A percentile compares a stretch with the other conserved stretches of the same genome.
These are phyloP conservation scores for Sphenostylis stenocarpa DNA, from an alignment of 306 rosid species.

Conservation along the genomic window DNA sequence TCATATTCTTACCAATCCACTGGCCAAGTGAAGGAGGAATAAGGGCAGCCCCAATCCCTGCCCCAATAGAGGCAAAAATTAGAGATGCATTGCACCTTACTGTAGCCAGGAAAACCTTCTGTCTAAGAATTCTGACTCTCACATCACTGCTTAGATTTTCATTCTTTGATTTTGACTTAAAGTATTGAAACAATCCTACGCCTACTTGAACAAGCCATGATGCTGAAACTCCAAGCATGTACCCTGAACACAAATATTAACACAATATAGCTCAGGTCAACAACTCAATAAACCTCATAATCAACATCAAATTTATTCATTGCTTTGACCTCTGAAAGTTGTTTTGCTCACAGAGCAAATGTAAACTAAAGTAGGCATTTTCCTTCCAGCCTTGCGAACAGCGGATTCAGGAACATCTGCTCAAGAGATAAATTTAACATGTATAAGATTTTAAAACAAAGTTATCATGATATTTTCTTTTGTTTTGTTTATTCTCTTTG, in stretches of 20 bases:
- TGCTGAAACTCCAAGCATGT: constrained; percentile 72
- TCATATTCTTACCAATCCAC: constrained; percentile 69
- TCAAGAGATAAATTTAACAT: constrained; percentile 12
- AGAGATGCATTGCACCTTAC: constrained; percentile 66
- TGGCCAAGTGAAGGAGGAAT: constrained; percentile 71
- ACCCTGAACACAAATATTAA: constrained; percentile 45
- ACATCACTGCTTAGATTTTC: constrained; percentile 40
- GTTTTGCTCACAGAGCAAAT: constrained; percentile 62
- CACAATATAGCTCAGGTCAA: constrained; percentile 10
- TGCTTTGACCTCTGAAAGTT: constrained; percentile 69
- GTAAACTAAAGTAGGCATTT: constrained; percentile 58
- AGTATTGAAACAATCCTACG: constrained; percentile 53
- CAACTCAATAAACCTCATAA: constrained; percentile 8
- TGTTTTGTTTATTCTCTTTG: background rate
- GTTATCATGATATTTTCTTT: background rate
- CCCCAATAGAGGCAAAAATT: constrained; percentile 78
- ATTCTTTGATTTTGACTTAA: constrained; percentile 31
- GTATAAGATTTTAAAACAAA: background rate
- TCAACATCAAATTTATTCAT: background rate
- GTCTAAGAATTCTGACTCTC: constrained; percentile 40
- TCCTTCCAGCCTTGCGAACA: constrained; percentile 70
- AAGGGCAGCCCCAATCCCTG: constrained; percentile 73
- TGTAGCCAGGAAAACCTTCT: constrained; percentile 53
- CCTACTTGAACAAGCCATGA: constrained; percentile 86
- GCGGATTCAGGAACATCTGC: constrained; percentile 78